Evolutionary conservation across 768 basidiomycete species (phyloP).

Genomic region (Goffeauzyma gilvescens): DNA sequence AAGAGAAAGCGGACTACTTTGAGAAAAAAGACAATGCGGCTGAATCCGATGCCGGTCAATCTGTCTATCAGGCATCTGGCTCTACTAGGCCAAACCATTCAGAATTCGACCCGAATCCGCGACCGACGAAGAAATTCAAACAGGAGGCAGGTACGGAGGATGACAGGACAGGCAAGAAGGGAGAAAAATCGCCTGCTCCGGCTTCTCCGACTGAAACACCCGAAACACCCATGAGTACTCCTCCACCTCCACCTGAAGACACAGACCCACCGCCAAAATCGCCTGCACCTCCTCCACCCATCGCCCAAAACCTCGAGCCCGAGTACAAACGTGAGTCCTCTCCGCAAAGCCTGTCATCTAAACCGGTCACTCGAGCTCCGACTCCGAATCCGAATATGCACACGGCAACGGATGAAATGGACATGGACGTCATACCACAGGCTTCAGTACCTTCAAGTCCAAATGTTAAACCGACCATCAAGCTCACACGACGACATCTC

Average conservation of each 20-base stretch:
- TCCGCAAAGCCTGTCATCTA: background rate
- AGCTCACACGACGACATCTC: background rate
- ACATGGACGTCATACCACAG: background rate
- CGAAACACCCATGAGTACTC: too few relatives aligned
- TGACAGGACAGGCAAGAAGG: too few relatives aligned
- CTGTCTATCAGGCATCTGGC: too few relatives aligned
- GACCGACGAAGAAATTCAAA: too few relatives aligned
- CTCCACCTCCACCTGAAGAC: background rate
- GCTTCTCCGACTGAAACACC: background rate
- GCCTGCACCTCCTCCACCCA: background rate
- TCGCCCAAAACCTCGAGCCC: background rate
- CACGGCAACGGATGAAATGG: background rate
- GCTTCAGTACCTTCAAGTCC: too few relatives aligned
- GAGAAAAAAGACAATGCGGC: too few relatives aligned
- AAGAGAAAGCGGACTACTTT: too few relatives aligned
- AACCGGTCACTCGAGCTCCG: background rate
- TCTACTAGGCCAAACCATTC: too few relatives aligned
- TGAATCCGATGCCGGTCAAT: too few relatives aligned
- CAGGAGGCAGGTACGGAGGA: too few relatives aligned
- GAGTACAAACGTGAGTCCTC: background rate
- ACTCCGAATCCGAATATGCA: constrained; percentile 5
- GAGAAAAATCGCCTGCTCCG: background rate
- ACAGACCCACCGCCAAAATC: background rate
- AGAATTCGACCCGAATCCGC: too few relatives aligned
- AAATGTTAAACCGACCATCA: background rate